Percentiles rank a stretch among this genome's conserved stretches.
Conservation (phyloP, 148 eudicot genomes). For the Cornus controversa region DNA sequence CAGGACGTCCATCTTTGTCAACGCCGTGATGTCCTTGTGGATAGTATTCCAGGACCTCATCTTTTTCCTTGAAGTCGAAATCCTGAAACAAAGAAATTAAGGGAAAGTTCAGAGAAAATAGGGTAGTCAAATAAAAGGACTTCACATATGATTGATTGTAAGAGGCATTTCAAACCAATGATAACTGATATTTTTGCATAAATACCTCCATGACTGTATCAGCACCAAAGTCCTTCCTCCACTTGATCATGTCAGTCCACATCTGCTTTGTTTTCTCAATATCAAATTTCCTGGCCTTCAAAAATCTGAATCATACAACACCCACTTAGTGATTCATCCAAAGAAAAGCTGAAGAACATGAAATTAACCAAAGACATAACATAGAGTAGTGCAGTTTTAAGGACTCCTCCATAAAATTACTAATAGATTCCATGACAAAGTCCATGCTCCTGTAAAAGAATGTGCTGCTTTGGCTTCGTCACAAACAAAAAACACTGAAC, state of each 20-base stretch:
- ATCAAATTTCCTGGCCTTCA: constrained; percentile 94
- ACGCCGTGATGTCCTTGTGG: constrained; percentile 97
- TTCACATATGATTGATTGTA: not conserved
- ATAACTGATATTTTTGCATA: not conserved
- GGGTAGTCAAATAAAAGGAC: not conserved
- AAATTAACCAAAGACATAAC: not conserved
- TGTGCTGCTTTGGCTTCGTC: not conserved
- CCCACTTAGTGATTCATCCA: not conserved
- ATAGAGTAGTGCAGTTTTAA: no score
- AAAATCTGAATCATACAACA: constrained; percentile 46
- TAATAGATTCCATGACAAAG: not conserved
- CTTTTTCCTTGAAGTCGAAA: constrained; percentile 69
- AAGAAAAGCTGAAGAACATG: not conserved
- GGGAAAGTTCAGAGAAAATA: not conserved
- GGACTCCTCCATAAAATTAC: not conserved
- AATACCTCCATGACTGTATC: constrained; percentile 87
- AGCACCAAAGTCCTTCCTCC: constrained; percentile 86
- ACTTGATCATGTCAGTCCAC: constrained; percentile 91
- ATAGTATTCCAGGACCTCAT: constrained; percentile 70
- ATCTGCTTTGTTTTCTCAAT: constrained; percentile 85
- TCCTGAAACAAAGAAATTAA: constrained; percentile 36
- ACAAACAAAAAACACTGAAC: not conserved
- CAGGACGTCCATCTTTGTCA: constrained; percentile 86
- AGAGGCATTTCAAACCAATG: not conserved
- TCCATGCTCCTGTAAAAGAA: not conserved